Evolutionary conservation across 306 rosid species (phyloP), one percentile per base, ranked within the genome.

Genomic region (Citrullus colocynthis): DNA sequence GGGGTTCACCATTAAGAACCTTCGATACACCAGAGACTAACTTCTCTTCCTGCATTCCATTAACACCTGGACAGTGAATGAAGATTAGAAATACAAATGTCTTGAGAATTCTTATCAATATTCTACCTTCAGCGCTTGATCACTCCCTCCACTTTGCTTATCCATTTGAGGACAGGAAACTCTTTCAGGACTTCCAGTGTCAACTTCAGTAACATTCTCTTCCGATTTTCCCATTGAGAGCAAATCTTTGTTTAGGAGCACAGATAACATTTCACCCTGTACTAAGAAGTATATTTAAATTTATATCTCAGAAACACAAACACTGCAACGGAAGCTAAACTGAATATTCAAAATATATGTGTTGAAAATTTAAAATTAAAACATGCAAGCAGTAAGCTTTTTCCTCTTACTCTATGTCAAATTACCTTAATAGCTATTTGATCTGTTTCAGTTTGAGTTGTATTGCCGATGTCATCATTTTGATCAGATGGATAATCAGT

Each of bases 251-350:
- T 58, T 78, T 78, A 71, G 57, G 39, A 80, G 79, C 78, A 39
- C 78, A 79, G 80, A 77, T 76, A 73, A 83, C 79, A 58, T 71
- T 77, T 81, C 77, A 80, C 36, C 88, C 97, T 93, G 76, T 83
- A 87, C 56, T 77, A 70, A 45, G 82, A 88, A 85, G 51, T 83
- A 42, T 76, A 74, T 65, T 63, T 9, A 48, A 70, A 70, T 12
- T 9, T 2, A 28, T 51, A 49, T 48, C 20, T 71, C n/a, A 48
- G 0, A 48, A 71, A 48, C 11, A 71, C 24, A 9, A 71, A 48
- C 41, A 48, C 55, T 16, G 42, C 24, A 72, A 72, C n/a, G 16
- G 21, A 49, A 24, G 60, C 41, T 72, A 28, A 24, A 48, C 36
- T 70, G 76, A 70, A 70, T 44, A 49, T 70, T 45, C 57, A 70